Evolutionary conservation across 1,139 yeast genomes (phyloP).

Genomic region (Lodderomyces elongisporus): DNA sequence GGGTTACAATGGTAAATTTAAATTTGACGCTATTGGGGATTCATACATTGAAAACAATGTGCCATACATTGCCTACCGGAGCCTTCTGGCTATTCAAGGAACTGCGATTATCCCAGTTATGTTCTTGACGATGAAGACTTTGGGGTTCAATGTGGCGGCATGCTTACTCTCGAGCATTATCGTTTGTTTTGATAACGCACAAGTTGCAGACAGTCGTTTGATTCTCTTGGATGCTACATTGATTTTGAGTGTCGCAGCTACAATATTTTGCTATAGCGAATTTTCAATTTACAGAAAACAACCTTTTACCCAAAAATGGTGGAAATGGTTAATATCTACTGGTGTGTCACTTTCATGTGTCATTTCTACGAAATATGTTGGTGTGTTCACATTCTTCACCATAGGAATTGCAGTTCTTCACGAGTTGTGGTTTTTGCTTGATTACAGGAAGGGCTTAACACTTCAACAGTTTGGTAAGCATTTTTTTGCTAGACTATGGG

Average conservation of each 20-base stretch:
- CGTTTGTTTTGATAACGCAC: slow-evolving; percentile 87
- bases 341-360: slow-evolving; percentile 87
- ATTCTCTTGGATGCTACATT: slow-evolving; percentile 89
- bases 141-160: slow-evolving; percentile 74
- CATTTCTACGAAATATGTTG: slow-evolving; percentile 92
- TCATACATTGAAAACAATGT: slow-evolving; percentile 69
- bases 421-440: slow-evolving; percentile 85
- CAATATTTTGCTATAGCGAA: slow-evolving; percentile 72
- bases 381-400: slow-evolving; percentile 83
- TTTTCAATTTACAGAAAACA: slow-evolving; percentile 66
- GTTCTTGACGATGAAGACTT: slow-evolving; percentile 76
- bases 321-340: slow-evolving; percentile 78
- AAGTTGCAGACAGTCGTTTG: slow-evolving; percentile 83
- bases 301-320: slow-evolving; percentile 75
- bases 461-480: slow-evolving; percentile 59
- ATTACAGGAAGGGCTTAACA: slow-evolving; percentile 63
- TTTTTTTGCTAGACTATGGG: slow-evolving; percentile 68
- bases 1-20: slow-evolving; percentile 86
- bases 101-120: slow-evolving; percentile 76
- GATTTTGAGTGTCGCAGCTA: slow-evolving; percentile 72
- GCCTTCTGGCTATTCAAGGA: slow-evolving; percentile 79
- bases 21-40: slow-evolving; percentile 88
- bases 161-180: slow-evolving; percentile 76
- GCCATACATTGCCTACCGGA: slow-evolving; percentile 85
- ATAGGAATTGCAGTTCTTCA: slow-evolving; percentile 80